Evolutionary conservation across 441 rosid species (phyloP), one percentile per base, ranked within the genome.

Genomic region (Populus hybrid): DNA sequence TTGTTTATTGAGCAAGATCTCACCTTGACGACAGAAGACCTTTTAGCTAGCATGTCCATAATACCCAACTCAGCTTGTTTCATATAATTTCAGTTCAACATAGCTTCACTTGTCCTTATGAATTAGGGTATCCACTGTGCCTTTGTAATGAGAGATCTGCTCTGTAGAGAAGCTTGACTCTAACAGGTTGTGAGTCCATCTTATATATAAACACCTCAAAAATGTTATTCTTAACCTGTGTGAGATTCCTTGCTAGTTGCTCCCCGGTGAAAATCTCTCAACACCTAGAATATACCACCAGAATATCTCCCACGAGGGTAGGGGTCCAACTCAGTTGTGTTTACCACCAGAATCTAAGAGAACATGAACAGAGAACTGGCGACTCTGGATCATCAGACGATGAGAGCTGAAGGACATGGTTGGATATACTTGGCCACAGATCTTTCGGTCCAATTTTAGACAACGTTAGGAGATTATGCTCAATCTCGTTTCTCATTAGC

Each of bases 291-390:
- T 20, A 2, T 20, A 20, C 63, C 63, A 28, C 30, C 30, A 28
- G 30, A 28, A 28, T 28, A 28, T 28, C 30, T 28, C 30, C 30
- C 36, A 34, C 8, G 7, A 34, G 36, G 36, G 36, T 6, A 34
- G 8, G 36, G 36, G 21, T 71, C 11, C 66, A 42, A 14, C n/a
- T 35, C 66, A 61, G 30, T 34, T 72, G 18, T 34, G 36, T n/a
- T 28, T 11, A 6, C 97, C 98, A 1, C 99, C 99, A 34, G 97
- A 95, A 86, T 95, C 99, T 24, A 95, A 90, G 81, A 92, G 91
- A 84, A 95, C 70, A 95, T 81, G 80, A 85, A 85, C 64, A 80
- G 86, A 64, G 36, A 34, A 91, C 77, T 1, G 84, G 84, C 26
- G 78, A 77, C 50, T 68, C 67, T 3, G 88, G 84, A 76, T 74